Evolutionary conservation across 148 eudicot genomes (phyloP), one percentile per base, ranked within the genome.

Genomic region (Drosera capensis): DNA sequence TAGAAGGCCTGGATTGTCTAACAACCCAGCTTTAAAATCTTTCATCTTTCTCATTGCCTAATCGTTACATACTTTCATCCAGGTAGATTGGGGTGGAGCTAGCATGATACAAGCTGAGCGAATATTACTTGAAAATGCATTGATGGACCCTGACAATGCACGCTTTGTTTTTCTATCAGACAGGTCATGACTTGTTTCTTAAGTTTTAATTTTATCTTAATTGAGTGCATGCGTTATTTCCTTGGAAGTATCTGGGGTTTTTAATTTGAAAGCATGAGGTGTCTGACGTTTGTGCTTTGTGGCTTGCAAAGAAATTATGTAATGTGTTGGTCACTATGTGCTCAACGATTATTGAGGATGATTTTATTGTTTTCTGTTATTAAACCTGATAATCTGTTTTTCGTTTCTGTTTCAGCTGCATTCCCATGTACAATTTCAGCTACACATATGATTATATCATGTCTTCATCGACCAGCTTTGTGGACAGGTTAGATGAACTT

Each of bases 21-120:
- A 34, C 11, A 34, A 15, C 3, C 14, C 38, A 34, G 13, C 9
- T 34, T 28, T 28, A n/a, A n/a, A n/a, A n/a, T 28, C 9, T 9
- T 28, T 2, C 11, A 34, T 11, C 13, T 9, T n/a, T 43, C n/a
- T 34, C 2, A 34, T 9, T 5, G n/a, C n/a, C n/a, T 11, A 34
- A 34, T 34, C n/a, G 38, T 11, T 11, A 15, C 38, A 15, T 34
- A 2, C 38, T 20, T 48, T 56, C 19, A 24, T 51, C 53, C 71
- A 81, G 92, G 76, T 81, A 66, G 84, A 81, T 54, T 81, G 92
- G 92, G 92, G 92, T 61, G 85, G 51, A 69, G 71, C 92, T 47
- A 77, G 59, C 73, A 81, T 81, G 92, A 66, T 81, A 48, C 74
- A 74, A 59, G 92, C 92, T 43, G 92, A 81, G 53, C 84, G 78